Evolutionary conservation across 2,329 filamentous ascomycete species (phyloP).

Genomic region (Sporothrix pallida): DNA sequence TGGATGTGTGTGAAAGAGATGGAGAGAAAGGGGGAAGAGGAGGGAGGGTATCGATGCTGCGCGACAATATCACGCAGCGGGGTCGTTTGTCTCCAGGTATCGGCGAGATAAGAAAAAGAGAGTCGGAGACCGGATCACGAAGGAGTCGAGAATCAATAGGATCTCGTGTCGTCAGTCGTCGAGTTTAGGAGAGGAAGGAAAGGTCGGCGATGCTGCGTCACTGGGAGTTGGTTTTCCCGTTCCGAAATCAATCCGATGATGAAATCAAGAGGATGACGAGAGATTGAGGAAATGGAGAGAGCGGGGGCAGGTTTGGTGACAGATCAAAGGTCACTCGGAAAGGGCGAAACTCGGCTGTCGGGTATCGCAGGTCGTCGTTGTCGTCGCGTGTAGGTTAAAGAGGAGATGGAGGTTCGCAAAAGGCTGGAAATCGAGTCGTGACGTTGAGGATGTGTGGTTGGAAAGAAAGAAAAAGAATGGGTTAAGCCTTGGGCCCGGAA

Average conservation of each 20-base stretch:
- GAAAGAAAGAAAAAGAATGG: not conserved
- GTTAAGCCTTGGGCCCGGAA: constrained; percentile 27
- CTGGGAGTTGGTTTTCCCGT: not conserved
- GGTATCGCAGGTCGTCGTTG: not conserved
- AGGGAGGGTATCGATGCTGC: not conserved
- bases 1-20: not conserved
- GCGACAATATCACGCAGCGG: constrained; percentile 19
- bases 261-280: too few species aligned
- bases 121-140: too few species aligned
- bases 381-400: not conserved
- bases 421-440: not conserved
- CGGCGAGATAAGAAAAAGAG: not conserved
- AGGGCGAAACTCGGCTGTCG: constrained; percentile 10
- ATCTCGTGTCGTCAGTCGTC: not conserved
- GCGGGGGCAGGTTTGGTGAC: not conserved
- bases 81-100: not conserved
- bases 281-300: not conserved
- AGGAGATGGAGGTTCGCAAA: not conserved
- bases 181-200: not conserved
- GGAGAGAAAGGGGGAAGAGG: not conserved
- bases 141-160: not conserved
- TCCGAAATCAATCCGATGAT: constrained; percentile 12
- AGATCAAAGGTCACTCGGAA: constrained; percentile 1
- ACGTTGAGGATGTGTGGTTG: constrained; percentile 3
- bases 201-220: not conserved